Evolutionary conservation across 164 flowering plant genomes (phyloP).

Genomic region (Nymphaea colorata): DNA sequence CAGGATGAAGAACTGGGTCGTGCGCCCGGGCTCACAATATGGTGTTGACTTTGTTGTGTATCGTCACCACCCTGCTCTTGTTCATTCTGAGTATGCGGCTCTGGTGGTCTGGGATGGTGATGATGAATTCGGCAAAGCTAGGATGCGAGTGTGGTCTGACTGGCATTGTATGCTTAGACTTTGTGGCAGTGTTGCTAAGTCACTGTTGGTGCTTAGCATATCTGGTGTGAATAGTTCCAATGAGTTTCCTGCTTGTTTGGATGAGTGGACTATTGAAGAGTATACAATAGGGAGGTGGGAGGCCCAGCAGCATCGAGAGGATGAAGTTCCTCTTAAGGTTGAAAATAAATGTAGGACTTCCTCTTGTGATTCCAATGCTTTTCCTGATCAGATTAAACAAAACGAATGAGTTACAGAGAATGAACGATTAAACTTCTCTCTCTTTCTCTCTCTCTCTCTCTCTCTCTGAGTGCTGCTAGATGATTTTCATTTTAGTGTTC

Average conservation of each 20-base stretch:
- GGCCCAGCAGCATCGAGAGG: slow-evolving; percentile 56
- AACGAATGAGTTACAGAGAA: too few species aligned
- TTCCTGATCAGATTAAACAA: too few species aligned
- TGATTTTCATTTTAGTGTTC: too few species aligned
- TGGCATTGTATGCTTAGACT: slow-evolving; percentile 44
- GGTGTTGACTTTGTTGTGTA: slow-evolving; percentile 82
- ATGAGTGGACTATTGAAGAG: slow-evolving; percentile 34
- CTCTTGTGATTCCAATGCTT: too few species aligned
- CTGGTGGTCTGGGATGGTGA: slow-evolving; percentile 33
- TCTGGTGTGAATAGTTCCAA: slow-evolving; percentile 7
- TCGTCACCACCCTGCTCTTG: slow-evolving; percentile 57
- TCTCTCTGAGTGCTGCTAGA: too few species aligned
- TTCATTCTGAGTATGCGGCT: slow-evolving; percentile 74
- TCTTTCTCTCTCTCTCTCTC: too few species aligned
- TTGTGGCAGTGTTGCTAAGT: slow-evolving; percentile 69
- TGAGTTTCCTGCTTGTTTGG: slow-evolving; percentile 29
- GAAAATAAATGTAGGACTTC: background rate
- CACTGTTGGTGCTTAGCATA: slow-evolving; percentile 37
- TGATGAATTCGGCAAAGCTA: slow-evolving; percentile 13
- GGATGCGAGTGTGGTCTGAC: slow-evolving; percentile 66
- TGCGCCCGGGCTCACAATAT: slow-evolving; percentile 56
- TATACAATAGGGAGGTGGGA: slow-evolving; percentile 51
- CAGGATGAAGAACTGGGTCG: slow-evolving; percentile 70
- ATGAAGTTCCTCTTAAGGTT: slow-evolving; percentile 7
- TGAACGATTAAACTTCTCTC: too few species aligned